These are phyloP conservation scores for Truncatella angustata DNA, from an alignment of 2,329 filamentous ascomycete genomes.

Conservation along the genomic window DNA sequence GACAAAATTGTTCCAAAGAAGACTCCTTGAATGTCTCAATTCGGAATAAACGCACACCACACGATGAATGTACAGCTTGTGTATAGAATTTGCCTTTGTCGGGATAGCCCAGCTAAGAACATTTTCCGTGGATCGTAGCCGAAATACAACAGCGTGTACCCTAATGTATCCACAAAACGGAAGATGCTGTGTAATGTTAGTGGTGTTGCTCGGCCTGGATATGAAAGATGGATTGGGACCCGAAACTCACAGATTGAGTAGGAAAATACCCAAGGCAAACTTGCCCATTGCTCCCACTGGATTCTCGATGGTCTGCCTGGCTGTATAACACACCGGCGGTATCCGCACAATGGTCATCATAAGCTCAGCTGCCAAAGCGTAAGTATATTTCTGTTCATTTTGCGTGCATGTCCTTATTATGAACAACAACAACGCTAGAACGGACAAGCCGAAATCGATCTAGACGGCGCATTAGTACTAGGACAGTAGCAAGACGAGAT, in stretches of 20 bases:
- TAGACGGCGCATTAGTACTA: slow-evolving; percentile 11
- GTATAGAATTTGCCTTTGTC: slow-evolving; percentile 23
- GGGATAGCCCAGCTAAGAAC: slow-evolving; percentile 20
- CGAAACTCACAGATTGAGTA: slow-evolving; percentile 28
- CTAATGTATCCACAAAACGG: slow-evolving; percentile 25
- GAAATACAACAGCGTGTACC: slow-evolving; percentile 26
- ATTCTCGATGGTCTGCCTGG: slow-evolving; percentile 23
- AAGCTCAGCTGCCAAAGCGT: slow-evolving; percentile 24
- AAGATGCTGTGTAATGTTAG: slow-evolving; percentile 20
- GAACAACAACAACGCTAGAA: slow-evolving; percentile 24
- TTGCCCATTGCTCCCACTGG: slow-evolving; percentile 21
- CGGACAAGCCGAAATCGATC: slow-evolving; percentile 28
- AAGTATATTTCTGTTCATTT: slow-evolving; percentile 24
- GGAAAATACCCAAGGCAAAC: slow-evolving; percentile 27
- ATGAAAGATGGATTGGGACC: not conserved
- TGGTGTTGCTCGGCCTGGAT: not conserved
- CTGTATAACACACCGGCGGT: slow-evolving; percentile 27
- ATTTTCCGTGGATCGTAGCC: slow-evolving; percentile 28
- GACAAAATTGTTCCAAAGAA: no score
- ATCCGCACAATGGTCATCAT: slow-evolving; percentile 27
- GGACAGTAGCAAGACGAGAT: not conserved
- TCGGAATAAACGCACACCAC: slow-evolving; percentile 31
- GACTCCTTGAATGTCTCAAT: slow-evolving; percentile 13
- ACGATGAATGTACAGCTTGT: slow-evolving; percentile 27
- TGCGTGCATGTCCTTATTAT: slow-evolving; percentile 23